Base-by-base conservation (phyloP, 2,329 filamentous ascomycete species). In the Colletotrichum caudatum region DNA sequence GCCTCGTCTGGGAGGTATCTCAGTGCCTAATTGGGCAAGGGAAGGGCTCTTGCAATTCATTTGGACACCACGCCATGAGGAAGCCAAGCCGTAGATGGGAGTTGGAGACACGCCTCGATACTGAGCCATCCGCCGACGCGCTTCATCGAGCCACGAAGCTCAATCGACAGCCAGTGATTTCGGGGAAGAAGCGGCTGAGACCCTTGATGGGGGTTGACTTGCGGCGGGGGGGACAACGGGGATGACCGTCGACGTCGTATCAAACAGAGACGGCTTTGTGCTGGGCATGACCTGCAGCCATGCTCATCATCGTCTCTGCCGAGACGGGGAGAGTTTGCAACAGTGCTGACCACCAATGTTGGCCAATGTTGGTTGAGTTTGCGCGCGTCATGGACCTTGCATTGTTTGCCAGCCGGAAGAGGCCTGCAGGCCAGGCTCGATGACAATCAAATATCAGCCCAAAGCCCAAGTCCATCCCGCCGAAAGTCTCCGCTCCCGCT, bases 401-500 rank as follows among this genome's bases (percentile, higher is more conserved):
- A 44, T 20, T 46, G 33, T 50, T 63, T 63, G 46, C 41, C 58
- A 35, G 39, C 41, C 58, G 41, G 54, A 41, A 48, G 29, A 61
- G 58, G 18, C 14, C 20, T 8, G 58, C 20, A 14, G 46, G 58
- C 9, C 11, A 35, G 18, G 46, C 51, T 46, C 54, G 59, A 39
- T 44, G 54, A 50, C 54, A 54, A 64, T 39, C 60, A 54, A 60
- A 69, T 63, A 46, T 16, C 59, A 57, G 53, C 37, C 58, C 53
- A 54, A 72, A 72, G 48, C 35, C 46, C n/a, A 48, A 9, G 20
- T n/a, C 57, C 62, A 51, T 48, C 18, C 16, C 29, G 33, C 64
- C n/a, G 44, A 51, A 72, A 64, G 68, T 64, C 65, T 57, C 69
- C 60, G 59, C 39, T 72, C 60, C 69, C 65, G 59, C 48, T 37